phyloP scores from a whole-genome alignment of 2,329 filamentous ascomycete species.

The Emergomyces pasteurianus region DNA sequence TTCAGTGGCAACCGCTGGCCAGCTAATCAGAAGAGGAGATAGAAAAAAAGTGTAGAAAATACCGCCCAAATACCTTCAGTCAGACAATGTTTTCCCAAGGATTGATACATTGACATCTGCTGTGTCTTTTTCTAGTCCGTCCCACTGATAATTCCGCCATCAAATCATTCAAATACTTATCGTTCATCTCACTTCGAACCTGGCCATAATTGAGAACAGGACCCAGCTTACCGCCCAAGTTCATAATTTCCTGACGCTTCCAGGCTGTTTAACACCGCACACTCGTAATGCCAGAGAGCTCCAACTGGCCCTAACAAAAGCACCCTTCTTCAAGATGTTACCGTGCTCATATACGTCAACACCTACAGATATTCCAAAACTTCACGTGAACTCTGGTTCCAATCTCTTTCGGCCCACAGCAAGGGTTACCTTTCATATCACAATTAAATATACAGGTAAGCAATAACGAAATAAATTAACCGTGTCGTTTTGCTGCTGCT shows the following conservation, averaged over 20 bases:
- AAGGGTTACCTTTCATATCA: background rate
- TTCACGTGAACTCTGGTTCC: background rate
- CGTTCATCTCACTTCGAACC: background rate
- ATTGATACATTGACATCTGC: background rate
- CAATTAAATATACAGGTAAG: background rate
- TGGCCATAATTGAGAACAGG: background rate
- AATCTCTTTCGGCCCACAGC: background rate
- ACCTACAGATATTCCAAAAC: background rate
- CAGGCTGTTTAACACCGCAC: background rate
- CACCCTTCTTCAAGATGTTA: background rate
- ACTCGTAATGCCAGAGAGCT: background rate
- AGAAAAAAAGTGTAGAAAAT: background rate
- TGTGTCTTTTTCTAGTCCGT: background rate
- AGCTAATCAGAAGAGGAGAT: background rate
- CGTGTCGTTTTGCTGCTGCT: background rate
- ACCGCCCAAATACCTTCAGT: background rate
- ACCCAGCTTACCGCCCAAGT: background rate
- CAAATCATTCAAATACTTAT: background rate
- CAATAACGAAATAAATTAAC: background rate
- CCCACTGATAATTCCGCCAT: background rate
- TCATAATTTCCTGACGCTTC: background rate
- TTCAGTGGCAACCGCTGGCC: background rate
- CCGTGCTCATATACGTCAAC: background rate
- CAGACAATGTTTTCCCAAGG: background rate
- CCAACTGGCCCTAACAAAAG: background rate